These are phyloP conservation scores for Sporobolomyces pararoseus DNA, from an alignment of 768 basidiomycete species.

Conservation along the genomic window DNA sequence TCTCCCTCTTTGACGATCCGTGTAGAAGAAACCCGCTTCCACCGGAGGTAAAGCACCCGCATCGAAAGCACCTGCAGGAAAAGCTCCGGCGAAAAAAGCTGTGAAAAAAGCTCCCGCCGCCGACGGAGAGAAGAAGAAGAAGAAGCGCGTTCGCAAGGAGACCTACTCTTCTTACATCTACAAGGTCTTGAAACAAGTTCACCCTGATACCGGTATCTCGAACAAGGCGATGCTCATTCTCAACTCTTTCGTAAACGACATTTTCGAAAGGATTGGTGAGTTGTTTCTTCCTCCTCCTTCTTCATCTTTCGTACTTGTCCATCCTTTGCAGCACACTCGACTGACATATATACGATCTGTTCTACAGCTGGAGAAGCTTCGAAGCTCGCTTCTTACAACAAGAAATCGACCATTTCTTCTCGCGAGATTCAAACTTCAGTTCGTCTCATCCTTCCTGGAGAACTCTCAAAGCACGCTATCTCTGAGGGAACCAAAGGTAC, in stretches of 20 bases:
- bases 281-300: background rate
- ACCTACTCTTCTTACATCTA: slow-evolving; percentile 58
- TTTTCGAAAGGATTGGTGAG: slow-evolving; percentile 54
- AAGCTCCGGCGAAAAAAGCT: slow-evolving; percentile 42
- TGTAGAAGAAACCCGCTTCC: slow-evolving; percentile 54
- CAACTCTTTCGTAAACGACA: slow-evolving; percentile 47
- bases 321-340: no score
- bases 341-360: slow-evolving; percentile 11
- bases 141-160: slow-evolving; percentile 55
- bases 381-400: slow-evolving; percentile 91
- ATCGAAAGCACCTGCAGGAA: slow-evolving; percentile 37
- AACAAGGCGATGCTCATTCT: slow-evolving; percentile 58
- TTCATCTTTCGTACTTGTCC: background rate
- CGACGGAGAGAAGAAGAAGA: slow-evolving; percentile 27
- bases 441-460: slow-evolving; percentile 91
- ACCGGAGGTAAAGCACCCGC: slow-evolving; percentile 40
- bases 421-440: slow-evolving; percentile 98
- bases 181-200: slow-evolving; percentile 61
- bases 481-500: slow-evolving; percentile 82
- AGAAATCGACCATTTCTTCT: slow-evolving; percentile 97
- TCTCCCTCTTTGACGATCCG: no score
- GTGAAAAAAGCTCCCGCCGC: slow-evolving; percentile 38
- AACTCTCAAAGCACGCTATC: slow-evolving; percentile 89
- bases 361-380: slow-evolving; percentile 52
- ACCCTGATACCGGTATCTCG: slow-evolving; percentile 98